phyloP scores from a whole-genome alignment of 805 yeast species.

The Saturnispora serradocipensis region DNA sequence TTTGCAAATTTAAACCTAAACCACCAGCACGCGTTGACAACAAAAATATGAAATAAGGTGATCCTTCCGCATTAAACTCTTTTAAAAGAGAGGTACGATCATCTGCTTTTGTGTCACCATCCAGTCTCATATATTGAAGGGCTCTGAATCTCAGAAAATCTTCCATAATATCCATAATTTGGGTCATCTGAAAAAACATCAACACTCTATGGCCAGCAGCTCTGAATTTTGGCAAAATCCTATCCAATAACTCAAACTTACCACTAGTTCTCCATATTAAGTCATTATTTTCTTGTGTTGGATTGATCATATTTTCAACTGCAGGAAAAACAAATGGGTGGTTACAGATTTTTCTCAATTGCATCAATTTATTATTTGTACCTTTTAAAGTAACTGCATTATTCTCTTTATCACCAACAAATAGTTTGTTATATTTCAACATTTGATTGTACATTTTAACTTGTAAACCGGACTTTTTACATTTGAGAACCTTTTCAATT shows the following conservation, averaged over 20 bases:
- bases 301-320: constrained; percentile 62
- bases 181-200: constrained; percentile 84
- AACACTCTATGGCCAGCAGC: constrained; percentile 70
- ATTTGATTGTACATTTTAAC: constrained; percentile 64
- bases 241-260: constrained; percentile 69
- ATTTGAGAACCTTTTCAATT: constrained; percentile 73
- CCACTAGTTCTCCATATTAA: constrained; percentile 71
- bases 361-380: constrained; percentile 76
- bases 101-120: constrained; percentile 78
- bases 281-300: constrained; percentile 52
- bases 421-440: constrained; percentile 61
- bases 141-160: constrained; percentile 61
- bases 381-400: constrained; percentile 62
- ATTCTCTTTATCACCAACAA: constrained; percentile 50
- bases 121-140: constrained; percentile 66
- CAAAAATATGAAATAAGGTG: constrained; percentile 71
- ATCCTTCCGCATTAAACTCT: constrained; percentile 62
- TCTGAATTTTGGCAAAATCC: constrained; percentile 66
- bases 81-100: constrained; percentile 72
- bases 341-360: constrained; percentile 73
- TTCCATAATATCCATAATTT: constrained; percentile 85
- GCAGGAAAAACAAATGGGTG: constrained; percentile 86
- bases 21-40: constrained; percentile 88
- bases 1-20: constrained; percentile 74
- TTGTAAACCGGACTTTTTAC: constrained; percentile 69